Base-by-base conservation (phyloP, 495 filamentous ascomycete species). In the Neurospora hispaniola region DNA sequence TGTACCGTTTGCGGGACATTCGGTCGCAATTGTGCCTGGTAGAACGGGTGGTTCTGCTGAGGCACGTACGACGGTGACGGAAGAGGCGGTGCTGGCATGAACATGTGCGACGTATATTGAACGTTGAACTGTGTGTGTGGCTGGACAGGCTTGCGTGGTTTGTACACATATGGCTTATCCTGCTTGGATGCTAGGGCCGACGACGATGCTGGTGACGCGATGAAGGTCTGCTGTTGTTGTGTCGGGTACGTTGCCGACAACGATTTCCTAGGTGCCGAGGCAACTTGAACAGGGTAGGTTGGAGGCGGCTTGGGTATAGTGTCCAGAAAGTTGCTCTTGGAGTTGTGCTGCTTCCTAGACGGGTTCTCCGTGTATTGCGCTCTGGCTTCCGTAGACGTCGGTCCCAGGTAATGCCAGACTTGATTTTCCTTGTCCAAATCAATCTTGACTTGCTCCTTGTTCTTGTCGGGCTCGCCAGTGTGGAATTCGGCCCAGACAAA, bases 291-390 rank as follows among this genome's bases (percentile, higher is more conserved):
- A 75, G 42, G 66, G 79, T 74, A 20, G 70, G 73, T 70, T 27
- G 81, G 76, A 43, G 81, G 59, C 9, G 88, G 85, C 76, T 88
- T 88, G 16, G 84, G 86, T 71, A 91, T 81, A 3, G 87, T 87
- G 68, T 90, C 89, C 79, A 91, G 75, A 80, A 89, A 92, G 75
- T 88, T 88, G 72, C 85, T 87, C 80, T 88, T 88, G 41, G 81
- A 74, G 71, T 89, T 90, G 74, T 90, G 84, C 59, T 71, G 75
- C 1, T 78, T 81, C 23, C 87, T 89, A 46, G 82, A 82, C 73
- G 86, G 89, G 84, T 96, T 90, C 75, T 96, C 91, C 40, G 96
- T 97, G 84, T 94, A 99, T 78, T 97, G 92, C 62, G 93, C 91
- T 81, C 90, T 94, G 77, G 94, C 91, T 79, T 99, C 96, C 23